phyloP scores from a whole-genome alignment of 2,329 filamentous ascomycete species.

The Nemania sp. region DNA sequence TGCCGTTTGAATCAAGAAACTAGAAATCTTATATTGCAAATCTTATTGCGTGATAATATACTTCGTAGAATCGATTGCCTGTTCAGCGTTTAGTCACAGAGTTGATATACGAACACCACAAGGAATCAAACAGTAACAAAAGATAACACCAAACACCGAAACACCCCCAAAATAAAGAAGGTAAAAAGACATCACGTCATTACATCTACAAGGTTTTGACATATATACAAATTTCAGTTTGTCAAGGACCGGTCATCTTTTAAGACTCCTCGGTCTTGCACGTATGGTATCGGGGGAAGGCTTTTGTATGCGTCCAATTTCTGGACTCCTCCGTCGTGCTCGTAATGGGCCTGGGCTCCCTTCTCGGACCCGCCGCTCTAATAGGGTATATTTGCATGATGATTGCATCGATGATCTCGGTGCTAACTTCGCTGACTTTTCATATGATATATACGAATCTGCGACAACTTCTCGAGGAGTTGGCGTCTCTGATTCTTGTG shows the following conservation, averaged over 20 bases:
- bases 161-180: conserved; percentile 14
- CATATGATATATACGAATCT: conserved; percentile 47
- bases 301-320: conserved; percentile 63
- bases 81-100: not conserved
- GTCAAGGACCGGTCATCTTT: conserved; percentile 44
- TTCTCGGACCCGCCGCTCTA: conserved; percentile 48
- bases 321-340: conserved; percentile 60
- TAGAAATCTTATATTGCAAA: not conserved
- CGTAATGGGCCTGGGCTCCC: conserved; percentile 51
- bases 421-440: conserved; percentile 39
- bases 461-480: conserved; percentile 53
- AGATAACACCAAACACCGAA: conserved; percentile 32
- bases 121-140: conserved; percentile 10
- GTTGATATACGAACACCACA: not conserved
- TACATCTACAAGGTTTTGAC: conserved; percentile 43
- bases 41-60: conserved; percentile 6
- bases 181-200: conserved; percentile 36
- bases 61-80: conserved; percentile 5
- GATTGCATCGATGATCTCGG: conserved; percentile 45
- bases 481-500: conserved; percentile 54
- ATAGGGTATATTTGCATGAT: conserved; percentile 44
- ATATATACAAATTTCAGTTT: conserved; percentile 52
- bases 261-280: conserved; percentile 57
- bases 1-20: not conserved
- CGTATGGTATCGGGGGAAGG: conserved; percentile 56